Evolutionary conservation across 2,329 filamentous ascomycete species (phyloP).

Genomic region (Chaetomium strumarium): DNA sequence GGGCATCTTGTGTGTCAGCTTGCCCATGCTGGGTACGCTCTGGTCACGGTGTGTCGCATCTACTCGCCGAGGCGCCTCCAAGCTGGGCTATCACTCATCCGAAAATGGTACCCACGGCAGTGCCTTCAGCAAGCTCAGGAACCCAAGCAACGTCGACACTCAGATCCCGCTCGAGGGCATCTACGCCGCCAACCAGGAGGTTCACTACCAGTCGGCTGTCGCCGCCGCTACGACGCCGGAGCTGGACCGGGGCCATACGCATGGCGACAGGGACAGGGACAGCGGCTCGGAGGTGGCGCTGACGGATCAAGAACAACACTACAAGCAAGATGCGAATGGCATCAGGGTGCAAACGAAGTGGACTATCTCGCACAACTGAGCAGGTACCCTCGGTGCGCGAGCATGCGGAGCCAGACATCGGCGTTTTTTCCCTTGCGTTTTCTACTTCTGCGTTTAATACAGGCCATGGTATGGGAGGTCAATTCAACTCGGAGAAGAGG

Average conservation of each 20-base stretch:
- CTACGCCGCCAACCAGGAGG: constrained; percentile 17
- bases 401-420: too few species aligned
- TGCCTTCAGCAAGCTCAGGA: constrained; percentile 15
- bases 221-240: background rate
- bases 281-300: constrained; percentile 17
- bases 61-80: constrained; percentile 12
- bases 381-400: too few species aligned
- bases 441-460: too few species aligned
- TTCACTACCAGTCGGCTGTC: constrained; percentile 15
- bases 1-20: constrained; percentile 37
- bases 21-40: constrained; percentile 37
- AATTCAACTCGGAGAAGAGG: too few species aligned
- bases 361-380: constrained; percentile 16
- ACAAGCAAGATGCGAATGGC: background rate
- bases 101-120: constrained; percentile 5
- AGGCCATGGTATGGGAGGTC: too few species aligned
- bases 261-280: constrained; percentile 5
- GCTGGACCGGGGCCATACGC: background rate
- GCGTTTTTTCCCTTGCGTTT: too few species aligned
- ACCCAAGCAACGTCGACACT: constrained; percentile 3
- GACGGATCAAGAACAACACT: background rate
- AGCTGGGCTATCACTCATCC: constrained; percentile 11
- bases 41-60: constrained; percentile 17
- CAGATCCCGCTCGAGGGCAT: constrained; percentile 14
- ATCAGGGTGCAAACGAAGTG: constrained; percentile 20